Base-by-base conservation (phyloP, 345 rosid genomes). In the Camelina laxa region DNA sequence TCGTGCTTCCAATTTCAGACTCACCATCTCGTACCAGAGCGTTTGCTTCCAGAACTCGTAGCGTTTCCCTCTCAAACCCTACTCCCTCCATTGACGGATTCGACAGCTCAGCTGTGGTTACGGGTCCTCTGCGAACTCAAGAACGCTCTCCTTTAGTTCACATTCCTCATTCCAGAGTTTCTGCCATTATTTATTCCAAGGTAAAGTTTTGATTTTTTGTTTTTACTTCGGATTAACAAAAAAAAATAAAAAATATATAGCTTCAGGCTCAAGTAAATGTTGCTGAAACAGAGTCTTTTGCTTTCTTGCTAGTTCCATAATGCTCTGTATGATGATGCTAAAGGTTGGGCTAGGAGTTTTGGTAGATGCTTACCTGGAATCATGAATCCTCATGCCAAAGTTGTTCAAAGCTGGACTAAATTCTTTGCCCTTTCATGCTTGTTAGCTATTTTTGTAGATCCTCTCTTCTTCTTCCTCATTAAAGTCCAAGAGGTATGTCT, bases 351-450 rank as follows among this genome's bases (percentile, higher is more conserved):
- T 22, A 89, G 77, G 76, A 69, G 88, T 60, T 75, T 82, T 60
- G 38, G 20, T 55, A 65, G 63, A 21, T 58, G 64, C 80, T 71
- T 88, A 77, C 90, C 85, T 30, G 83, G 88, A 33, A 84, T 91
- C 79, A 85, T 89, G 91, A 94, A 91, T 82, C 97, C 98, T 79
- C 97, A 94, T 75, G 48, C 86, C 21, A 76, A 73, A 76, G 42
- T 69, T 55, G 88, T 91, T 80, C 92, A 88, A 67, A 60, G 12
- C 2, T 94, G 97, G 97, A 84, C 81, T 80, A 74, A 88, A 61
- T 85, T 86, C 75, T 90, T 90, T 75, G 24, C 24, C 24, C 2
- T 22, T 22, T 85, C 88, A 12, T 91, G 89, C 80, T 77, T 85
- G 83, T 60, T 87, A 78, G 94, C 96, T 39, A 85, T 91, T 74